Percentiles rank a stretch among this genome's conserved stretches.
Conservation (phyloP, 495 filamentous ascomycete genomes). For the Penicillium malachiteum region DNA sequence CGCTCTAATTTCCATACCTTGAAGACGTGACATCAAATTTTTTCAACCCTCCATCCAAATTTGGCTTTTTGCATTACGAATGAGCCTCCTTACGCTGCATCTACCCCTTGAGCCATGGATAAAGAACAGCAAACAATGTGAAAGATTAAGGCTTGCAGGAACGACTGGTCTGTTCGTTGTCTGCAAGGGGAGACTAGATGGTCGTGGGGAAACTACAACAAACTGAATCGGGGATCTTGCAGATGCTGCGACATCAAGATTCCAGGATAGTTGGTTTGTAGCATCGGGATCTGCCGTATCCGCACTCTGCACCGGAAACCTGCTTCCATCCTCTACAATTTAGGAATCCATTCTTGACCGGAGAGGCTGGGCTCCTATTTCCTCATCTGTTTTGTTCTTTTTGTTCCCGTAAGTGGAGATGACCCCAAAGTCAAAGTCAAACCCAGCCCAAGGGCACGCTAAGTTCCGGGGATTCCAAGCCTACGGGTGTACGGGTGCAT, state of each 20-base stretch:
- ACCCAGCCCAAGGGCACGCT: conserved; percentile 6
- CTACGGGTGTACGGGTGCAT: conserved; percentile 1
- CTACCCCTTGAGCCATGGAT: conserved; percentile 9
- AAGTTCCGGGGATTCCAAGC: not conserved
- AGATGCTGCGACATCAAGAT: conserved; percentile 2
- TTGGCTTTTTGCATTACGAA: conserved; percentile 2
- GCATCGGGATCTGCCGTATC: not conserved
- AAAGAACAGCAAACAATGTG: conserved; percentile 1
- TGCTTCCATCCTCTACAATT: not conserved
- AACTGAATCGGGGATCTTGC: conserved; percentile 12
- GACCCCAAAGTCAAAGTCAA: not conserved
- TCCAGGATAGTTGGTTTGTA: not conserved
- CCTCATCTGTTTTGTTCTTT: not conserved
- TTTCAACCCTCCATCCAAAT: no score
- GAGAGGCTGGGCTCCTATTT: no score
- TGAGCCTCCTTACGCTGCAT: conserved; percentile 15
- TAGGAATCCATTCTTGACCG: no score
- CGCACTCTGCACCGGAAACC: not conserved
- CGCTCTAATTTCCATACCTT: not conserved
- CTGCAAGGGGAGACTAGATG: conserved; percentile 19
- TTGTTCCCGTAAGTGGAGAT: not conserved
- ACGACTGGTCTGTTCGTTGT: conserved; percentile 24
- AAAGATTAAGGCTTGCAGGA: conserved; percentile 10
- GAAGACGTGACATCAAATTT: not conserved
- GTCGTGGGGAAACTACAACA: not conserved